Conservation (phyloP, 768 basidiomycete species). For the Fomitopsis serialis region DNA sequence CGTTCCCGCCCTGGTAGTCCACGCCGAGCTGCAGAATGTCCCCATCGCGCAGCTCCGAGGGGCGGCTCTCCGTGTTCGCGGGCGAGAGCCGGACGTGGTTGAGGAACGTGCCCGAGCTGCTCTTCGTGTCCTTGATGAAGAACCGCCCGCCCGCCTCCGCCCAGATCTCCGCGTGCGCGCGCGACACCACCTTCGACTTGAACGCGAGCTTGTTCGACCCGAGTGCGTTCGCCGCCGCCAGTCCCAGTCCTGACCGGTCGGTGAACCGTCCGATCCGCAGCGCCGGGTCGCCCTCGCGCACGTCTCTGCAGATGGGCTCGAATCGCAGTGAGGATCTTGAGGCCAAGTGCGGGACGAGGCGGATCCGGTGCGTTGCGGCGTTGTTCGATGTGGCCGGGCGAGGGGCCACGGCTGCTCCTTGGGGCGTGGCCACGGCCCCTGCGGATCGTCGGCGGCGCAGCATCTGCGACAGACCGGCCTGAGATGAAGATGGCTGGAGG, state of each 20-base stretch:
- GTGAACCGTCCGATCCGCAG: constrained; percentile 94
- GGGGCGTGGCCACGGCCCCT: constrained; percentile 38
- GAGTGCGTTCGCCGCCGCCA: constrained; percentile 60
- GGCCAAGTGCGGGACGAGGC: constrained; percentile 94
- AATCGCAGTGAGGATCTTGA: constrained; percentile 84
- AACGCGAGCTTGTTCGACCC: constrained; percentile 87
- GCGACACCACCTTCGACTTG: constrained; percentile 91
- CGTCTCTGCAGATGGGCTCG: constrained; percentile 86
- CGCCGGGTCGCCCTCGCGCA: constrained; percentile 60
- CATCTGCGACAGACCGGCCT: constrained; percentile 53
- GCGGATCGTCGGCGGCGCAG: constrained; percentile 64
- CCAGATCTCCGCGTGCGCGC: constrained; percentile 96
- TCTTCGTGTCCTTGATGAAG: constrained; percentile 87
- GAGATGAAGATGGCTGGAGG: constrained; percentile 33
- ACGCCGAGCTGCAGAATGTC: constrained; percentile 94
- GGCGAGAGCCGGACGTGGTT: constrained; percentile 89
- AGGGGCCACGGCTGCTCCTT: constrained; percentile 20
- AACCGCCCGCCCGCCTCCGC: constrained; percentile 63
- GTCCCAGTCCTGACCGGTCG: constrained; percentile 67
- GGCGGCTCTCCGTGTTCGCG: constrained; percentile 75
- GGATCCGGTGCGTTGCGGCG: constrained; percentile 59
- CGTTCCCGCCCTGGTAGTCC: constrained; percentile 95
- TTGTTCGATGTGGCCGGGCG: constrained; percentile 20
- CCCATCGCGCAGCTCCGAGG: constrained; percentile 82
- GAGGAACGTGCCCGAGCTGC: constrained; percentile 87